Conservation (phyloP, 169 alveolate genomes). For the Amoebophrya sp. region DNA sequence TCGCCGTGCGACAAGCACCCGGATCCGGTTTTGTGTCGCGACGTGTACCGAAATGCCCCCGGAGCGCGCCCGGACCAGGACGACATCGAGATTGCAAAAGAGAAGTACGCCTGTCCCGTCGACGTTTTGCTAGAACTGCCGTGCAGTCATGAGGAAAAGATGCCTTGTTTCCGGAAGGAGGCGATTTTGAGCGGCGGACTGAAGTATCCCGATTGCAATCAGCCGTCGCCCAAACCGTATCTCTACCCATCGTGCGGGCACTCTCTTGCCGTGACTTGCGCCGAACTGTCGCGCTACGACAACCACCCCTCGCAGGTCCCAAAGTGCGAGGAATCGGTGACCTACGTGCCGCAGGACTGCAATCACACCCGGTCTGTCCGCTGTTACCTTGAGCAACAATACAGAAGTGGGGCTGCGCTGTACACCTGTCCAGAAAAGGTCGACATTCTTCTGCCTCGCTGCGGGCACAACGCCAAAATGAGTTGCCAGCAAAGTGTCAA, state of each 20-base stretch:
- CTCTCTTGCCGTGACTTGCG: constrained; percentile 33
- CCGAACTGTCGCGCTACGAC: constrained; percentile 11
- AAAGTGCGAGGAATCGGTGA: not conserved
- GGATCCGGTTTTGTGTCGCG: not conserved
- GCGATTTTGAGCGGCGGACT: not conserved
- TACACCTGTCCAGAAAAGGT: not conserved
- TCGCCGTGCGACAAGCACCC: constrained; percentile 26
- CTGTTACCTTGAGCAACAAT: not conserved
- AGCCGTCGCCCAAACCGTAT: constrained; percentile 21
- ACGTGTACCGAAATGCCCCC: not conserved
- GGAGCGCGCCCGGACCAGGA: not conserved
- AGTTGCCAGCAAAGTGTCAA: not conserved
- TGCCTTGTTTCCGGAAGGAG: constrained; percentile 25
- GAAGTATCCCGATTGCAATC: not conserved
- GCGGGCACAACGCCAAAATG: not conserved
- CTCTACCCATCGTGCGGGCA: constrained; percentile 33
- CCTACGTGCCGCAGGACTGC: not conserved
- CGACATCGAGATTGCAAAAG: constrained; percentile 23
- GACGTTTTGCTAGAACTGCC: constrained; percentile 33
- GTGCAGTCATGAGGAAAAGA: constrained; percentile 37
- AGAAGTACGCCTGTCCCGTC: constrained; percentile 31
- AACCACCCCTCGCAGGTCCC: not conserved
- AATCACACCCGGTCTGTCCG: not conserved
- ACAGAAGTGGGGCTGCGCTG: not conserved
- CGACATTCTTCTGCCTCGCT: not conserved